Evolutionary conservation across 495 filamentous ascomycete species (phyloP).

Genomic region (Podospora comata): DNA sequence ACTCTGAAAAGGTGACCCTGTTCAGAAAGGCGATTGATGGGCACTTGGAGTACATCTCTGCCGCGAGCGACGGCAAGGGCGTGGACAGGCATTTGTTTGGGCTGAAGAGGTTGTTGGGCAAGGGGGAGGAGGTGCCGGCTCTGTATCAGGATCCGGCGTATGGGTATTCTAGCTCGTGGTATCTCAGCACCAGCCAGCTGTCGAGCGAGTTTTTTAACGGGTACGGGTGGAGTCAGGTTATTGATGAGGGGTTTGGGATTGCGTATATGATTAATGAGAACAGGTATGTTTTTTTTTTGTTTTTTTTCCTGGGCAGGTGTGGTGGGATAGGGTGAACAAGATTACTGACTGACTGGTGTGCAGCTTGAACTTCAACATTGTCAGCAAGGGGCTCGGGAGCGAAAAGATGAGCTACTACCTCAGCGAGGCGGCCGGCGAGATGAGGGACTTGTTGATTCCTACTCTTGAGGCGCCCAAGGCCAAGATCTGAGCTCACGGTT

Average conservation of each 20-base stretch:
- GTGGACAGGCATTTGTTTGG: conserved; percentile 97
- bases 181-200: conserved; percentile 80
- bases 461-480: conserved; percentile 82
- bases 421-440: conserved; percentile 86
- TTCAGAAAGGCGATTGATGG: conserved; percentile 78
- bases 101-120: conserved; percentile 82
- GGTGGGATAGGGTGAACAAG: too few species aligned
- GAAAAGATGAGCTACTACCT: conserved; percentile 93
- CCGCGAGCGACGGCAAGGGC: conserved; percentile 86
- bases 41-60: conserved; percentile 85
- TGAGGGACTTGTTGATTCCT: conserved; percentile 82
- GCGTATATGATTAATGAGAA: conserved; percentile 99
- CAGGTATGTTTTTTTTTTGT: conserved; percentile 39
- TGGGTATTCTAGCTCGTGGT: conserved; percentile 84
- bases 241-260: conserved; percentile 94
- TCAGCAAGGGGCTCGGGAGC: conserved; percentile 85
- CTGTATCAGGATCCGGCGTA: conserved; percentile 86
- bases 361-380: conserved; percentile 97
- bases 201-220: conserved; percentile 94
- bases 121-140: conserved; percentile 76
- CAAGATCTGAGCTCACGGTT: conserved; percentile 61
- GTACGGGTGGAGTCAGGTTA: conserved; percentile 98
- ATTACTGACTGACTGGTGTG: too few species aligned
- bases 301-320: background rate
- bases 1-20: conserved; percentile 62